Evolutionary conservation across 768 basidiomycete species (phyloP).

Genomic region (Favolaschia claudopus): DNA sequence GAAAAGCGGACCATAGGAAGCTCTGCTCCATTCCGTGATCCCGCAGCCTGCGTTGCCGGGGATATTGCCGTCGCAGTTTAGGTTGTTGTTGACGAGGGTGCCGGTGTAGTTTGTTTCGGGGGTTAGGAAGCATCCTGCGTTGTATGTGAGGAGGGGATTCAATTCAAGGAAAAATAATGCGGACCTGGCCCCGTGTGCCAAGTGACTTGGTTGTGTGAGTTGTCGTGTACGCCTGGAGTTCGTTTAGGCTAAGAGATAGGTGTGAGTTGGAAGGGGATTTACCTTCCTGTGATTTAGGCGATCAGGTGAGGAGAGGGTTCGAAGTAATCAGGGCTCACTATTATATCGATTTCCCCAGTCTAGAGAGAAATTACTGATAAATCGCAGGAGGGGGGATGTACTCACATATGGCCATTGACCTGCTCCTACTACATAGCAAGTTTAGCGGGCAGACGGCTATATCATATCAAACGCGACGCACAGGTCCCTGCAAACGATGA

Average conservation of each 20-base stretch:
- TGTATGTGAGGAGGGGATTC: constrained; percentile 6
- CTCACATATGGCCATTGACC: constrained; percentile 72
- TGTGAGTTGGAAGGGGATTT: too few relatives aligned
- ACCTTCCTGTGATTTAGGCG: too few relatives aligned
- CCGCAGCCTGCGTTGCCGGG: constrained; percentile 78
- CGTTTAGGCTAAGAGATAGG: too few relatives aligned
- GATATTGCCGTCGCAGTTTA: constrained; percentile 59
- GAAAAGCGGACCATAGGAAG: constrained; percentile 86
- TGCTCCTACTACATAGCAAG: constrained; percentile 48
- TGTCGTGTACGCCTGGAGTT: constrained; percentile 88
- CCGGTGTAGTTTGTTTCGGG: constrained; percentile 67
- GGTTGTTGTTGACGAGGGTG: constrained; percentile 64
- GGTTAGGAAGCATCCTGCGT: constrained; percentile 64
- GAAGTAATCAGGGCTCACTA: background rate
- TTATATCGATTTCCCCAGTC: constrained; percentile 79
- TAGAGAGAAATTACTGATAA: constrained; percentile 36
- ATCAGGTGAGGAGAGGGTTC: too few relatives aligned
- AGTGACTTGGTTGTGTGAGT: constrained; percentile 84
- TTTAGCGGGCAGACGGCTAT: too few relatives aligned
- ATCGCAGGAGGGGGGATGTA: constrained; percentile 13
- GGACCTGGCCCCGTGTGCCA: constrained; percentile 77
- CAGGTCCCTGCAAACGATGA: constrained; percentile 19
- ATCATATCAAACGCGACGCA: background rate
- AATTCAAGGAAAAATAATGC: constrained; percentile 4
- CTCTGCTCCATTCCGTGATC: constrained; percentile 78